phyloP scores from a whole-genome alignment of 2,329 filamentous ascomycete species.

The Neocatenulostroma microsporum region DNA sequence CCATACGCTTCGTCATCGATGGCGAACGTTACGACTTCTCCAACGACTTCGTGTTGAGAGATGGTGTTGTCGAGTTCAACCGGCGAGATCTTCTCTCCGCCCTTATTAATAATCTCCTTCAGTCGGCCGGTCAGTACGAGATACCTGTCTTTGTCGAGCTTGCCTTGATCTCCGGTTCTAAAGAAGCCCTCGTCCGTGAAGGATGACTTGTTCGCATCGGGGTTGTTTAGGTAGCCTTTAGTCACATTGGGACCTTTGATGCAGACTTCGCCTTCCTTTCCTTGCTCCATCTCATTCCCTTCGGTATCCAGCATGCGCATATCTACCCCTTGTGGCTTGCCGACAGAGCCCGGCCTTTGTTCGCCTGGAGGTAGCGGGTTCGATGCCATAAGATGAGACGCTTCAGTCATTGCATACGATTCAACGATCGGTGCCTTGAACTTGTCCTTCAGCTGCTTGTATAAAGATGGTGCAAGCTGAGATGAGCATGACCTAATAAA shows the following conservation, averaged over 20 bases:
- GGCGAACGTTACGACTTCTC: conserved; percentile 76
- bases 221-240: conserved; percentile 77
- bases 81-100: conserved; percentile 81
- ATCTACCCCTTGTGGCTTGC: conserved; percentile 75
- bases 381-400: conserved; percentile 76
- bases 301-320: conserved; percentile 66
- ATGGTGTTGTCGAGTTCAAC: conserved; percentile 82
- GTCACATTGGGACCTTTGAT: conserved; percentile 78
- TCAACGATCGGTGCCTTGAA: conserved; percentile 77
- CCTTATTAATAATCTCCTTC: conserved; percentile 89
- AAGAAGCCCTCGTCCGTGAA: conserved; percentile 75
- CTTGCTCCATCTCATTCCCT: conserved; percentile 60
- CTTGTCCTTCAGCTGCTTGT: conserved; percentile 67
- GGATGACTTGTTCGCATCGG: conserved; percentile 62
- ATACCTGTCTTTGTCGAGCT: conserved; percentile 71
- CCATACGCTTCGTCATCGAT: conserved; percentile 76
- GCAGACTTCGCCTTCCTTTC: conserved; percentile 71
- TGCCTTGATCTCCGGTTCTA: conserved; percentile 80
- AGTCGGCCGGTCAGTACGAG: conserved; percentile 83
- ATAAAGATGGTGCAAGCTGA: conserved; percentile 71
- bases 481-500: conserved; percentile 86
- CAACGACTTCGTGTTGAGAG: conserved; percentile 62
- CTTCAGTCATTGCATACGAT: conserved; percentile 90
- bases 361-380: conserved; percentile 55
- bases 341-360: conserved; percentile 74